These are phyloP conservation scores for Porphyra umbilicalis DNA, from an alignment of 31 red algal genomes.

Conservation along the genomic window DNA sequence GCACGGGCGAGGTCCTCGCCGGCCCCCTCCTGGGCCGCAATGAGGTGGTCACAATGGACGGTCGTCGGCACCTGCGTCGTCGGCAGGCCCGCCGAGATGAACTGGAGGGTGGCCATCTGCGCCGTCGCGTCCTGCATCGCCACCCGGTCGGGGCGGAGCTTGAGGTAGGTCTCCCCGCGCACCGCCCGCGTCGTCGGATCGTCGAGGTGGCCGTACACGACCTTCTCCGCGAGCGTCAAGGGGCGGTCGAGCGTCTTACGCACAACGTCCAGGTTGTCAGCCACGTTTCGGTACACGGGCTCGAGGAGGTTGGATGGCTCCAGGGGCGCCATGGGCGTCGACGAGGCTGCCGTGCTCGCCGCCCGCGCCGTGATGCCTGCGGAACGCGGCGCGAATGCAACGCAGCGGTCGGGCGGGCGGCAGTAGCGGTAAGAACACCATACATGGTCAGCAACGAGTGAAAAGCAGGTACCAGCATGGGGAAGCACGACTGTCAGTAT, in stretches of 20 bases:
- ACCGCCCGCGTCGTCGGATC: constrained; percentile 62
- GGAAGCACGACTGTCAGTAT: no score
- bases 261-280: constrained; percentile 71
- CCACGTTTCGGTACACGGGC: constrained; percentile 75
- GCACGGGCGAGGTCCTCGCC: constrained; percentile 73
- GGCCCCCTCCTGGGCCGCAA: constrained; percentile 87
- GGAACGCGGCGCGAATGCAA: not conserved
- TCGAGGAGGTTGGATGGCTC: constrained; percentile 86
- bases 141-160: constrained; percentile 94
- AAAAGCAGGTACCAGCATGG: no score
- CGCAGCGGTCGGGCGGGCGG: no score
- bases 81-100: constrained; percentile 81
- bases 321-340: constrained; percentile 56
- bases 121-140: constrained; percentile 99
- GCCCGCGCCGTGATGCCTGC: not conserved
- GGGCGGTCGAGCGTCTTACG: constrained; percentile 81
- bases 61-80: constrained; percentile 84
- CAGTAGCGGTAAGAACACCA: no score
- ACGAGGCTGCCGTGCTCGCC: not conserved
- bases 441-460: no score
- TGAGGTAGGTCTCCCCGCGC: constrained; percentile 93
- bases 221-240: constrained; percentile 93
- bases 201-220: constrained; percentile 89
- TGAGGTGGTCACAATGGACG: constrained; percentile 99
- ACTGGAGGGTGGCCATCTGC: constrained; percentile 99